phyloP scores from a whole-genome alignment of 768 basidiomycete species.

The Psilocybe sp. region DNA sequence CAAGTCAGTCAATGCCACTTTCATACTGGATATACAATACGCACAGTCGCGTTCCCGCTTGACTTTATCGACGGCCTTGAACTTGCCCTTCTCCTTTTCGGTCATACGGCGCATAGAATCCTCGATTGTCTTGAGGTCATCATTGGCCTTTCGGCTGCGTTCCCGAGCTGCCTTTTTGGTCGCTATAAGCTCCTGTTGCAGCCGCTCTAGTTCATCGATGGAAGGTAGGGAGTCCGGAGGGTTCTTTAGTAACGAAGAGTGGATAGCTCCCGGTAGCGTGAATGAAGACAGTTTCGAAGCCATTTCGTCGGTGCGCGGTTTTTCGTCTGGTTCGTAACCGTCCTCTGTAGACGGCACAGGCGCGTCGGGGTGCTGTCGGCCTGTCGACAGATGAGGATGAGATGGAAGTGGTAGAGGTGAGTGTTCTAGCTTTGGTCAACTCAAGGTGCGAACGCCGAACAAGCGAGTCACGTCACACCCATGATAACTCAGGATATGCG shows the following conservation, averaged over 20 bases:
- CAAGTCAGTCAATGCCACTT: slow-evolving; percentile 16
- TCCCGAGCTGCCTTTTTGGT: slow-evolving; percentile 55
- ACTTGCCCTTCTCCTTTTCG: slow-evolving; percentile 75
- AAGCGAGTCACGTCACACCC: slow-evolving; percentile 25
- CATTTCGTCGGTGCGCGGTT: slow-evolving; percentile 39
- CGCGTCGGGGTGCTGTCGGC: too few relatives aligned
- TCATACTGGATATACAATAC: slow-evolving; percentile 31
- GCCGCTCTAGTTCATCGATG: slow-evolving; percentile 65
- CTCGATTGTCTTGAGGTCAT: slow-evolving; percentile 71
- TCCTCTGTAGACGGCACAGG: not conserved
- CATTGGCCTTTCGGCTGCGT: slow-evolving; percentile 69
- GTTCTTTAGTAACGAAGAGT: slow-evolving; percentile 61
- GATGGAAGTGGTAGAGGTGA: too few relatives aligned
- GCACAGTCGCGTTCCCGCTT: slow-evolving; percentile 76
- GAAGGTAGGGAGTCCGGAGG: slow-evolving; percentile 66
- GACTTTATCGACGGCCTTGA: slow-evolving; percentile 64
- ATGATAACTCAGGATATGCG: slow-evolving; percentile 17
- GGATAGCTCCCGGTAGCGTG: slow-evolving; percentile 43
- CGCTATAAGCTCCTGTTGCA: slow-evolving; percentile 58
- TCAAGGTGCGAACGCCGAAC: slow-evolving; percentile 39
- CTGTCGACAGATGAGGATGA: too few relatives aligned
- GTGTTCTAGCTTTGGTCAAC: slow-evolving; percentile 17
- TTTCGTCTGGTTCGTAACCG: slow-evolving; percentile 6
- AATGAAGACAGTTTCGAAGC: slow-evolving; percentile 57
- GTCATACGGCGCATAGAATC: slow-evolving; percentile 75